Evolutionary conservation across 2,329 filamentous ascomycete species (phyloP).

Genomic region (Penicillium occitanis): DNA sequence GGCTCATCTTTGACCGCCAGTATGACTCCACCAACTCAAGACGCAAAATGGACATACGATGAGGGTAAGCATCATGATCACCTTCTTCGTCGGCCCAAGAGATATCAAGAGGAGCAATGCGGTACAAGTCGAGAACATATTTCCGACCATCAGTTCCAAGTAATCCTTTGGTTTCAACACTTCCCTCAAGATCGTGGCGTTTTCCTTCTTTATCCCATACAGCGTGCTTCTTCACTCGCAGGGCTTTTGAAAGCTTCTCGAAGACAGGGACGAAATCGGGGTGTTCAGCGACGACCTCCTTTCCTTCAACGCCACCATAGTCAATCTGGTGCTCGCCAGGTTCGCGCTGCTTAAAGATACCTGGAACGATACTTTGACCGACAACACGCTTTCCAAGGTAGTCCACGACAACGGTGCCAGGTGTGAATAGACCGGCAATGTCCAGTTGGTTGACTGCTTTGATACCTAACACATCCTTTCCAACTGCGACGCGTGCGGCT

Average conservation of each 20-base stretch:
- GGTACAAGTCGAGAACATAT: slow-evolving; percentile 95
- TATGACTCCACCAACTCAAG: slow-evolving; percentile 87
- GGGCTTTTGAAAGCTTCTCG: slow-evolving; percentile 82
- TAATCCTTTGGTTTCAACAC: slow-evolving; percentile 97
- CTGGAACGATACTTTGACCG: slow-evolving; percentile 95
- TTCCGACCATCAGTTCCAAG: slow-evolving; percentile 94
- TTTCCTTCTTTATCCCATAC: slow-evolving; percentile 98
- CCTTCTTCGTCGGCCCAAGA: slow-evolving; percentile 83
- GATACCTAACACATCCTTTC: slow-evolving; percentile 93
- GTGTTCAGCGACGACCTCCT: slow-evolving; percentile 89
- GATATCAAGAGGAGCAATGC: slow-evolving; percentile 88
- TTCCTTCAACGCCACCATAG: slow-evolving; percentile 96
- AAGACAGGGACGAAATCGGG: slow-evolving; percentile 82
- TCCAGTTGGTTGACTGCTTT: slow-evolving; percentile 96
- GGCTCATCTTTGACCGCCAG: slow-evolving; percentile 79
- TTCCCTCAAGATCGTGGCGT: slow-evolving; percentile 87
- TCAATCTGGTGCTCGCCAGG: slow-evolving; percentile 98
- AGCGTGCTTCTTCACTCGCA: slow-evolving; percentile 89
- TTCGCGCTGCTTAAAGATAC: slow-evolving; percentile 98
- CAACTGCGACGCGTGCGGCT: slow-evolving; percentile 90
- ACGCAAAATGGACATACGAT: slow-evolving; percentile 92
- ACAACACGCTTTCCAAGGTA: slow-evolving; percentile 97
- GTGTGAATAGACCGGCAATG: slow-evolving; percentile 89
- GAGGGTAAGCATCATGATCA: slow-evolving; percentile 69
- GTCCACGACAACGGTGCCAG: slow-evolving; percentile 93